Percentiles rank a stretch among this genome's conserved stretches.
These are phyloP conservation scores for Rhytidhysteron rufulum DNA, from an alignment of 2,329 filamentous ascomycete species.

Conservation along the genomic window DNA sequence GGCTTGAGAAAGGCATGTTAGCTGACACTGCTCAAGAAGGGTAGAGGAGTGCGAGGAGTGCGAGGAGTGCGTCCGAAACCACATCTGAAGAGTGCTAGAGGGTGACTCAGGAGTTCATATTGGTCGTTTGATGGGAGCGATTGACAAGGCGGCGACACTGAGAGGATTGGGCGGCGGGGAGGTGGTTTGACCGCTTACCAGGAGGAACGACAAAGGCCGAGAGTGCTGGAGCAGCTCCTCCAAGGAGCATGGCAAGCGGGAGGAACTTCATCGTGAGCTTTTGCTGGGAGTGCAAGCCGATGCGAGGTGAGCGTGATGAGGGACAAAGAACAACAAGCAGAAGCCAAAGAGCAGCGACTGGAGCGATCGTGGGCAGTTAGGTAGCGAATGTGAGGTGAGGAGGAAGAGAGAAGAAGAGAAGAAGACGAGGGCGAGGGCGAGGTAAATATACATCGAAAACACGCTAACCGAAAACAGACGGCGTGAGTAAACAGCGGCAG, in stretches of 20 bases:
- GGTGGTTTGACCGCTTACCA: no score
- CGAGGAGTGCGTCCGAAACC: not conserved
- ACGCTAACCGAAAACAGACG: not conserved
- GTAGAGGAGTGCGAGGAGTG: not conserved
- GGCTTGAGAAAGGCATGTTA: not conserved
- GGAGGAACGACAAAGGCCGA: not conserved
- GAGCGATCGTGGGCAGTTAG: slow-evolving; percentile 7
- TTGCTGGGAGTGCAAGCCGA: not conserved
- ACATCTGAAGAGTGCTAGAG: not conserved
- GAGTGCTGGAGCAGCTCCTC: not conserved
- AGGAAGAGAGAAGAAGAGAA: slow-evolving; percentile 2
- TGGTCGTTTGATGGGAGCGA: no score
- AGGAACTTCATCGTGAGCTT: slow-evolving; percentile 5
- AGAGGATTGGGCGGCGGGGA: no score
- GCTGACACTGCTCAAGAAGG: not conserved
- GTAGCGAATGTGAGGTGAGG: slow-evolving; percentile 1
- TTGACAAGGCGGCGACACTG: no score
- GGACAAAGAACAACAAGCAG: not conserved
- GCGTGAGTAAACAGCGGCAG: not conserved
- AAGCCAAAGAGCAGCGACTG: not conserved
- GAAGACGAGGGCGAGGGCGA: slow-evolving; percentile 1
- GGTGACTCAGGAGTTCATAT: not conserved
- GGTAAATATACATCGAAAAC: slow-evolving; percentile 2
- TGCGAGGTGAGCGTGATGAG: not conserved
- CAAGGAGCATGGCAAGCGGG: slow-evolving; percentile 5